Evolutionary conservation across 306 rosid species (phyloP), one percentile per base, ranked within the genome.

Genomic region (Lithocarpus polystachyus): DNA sequence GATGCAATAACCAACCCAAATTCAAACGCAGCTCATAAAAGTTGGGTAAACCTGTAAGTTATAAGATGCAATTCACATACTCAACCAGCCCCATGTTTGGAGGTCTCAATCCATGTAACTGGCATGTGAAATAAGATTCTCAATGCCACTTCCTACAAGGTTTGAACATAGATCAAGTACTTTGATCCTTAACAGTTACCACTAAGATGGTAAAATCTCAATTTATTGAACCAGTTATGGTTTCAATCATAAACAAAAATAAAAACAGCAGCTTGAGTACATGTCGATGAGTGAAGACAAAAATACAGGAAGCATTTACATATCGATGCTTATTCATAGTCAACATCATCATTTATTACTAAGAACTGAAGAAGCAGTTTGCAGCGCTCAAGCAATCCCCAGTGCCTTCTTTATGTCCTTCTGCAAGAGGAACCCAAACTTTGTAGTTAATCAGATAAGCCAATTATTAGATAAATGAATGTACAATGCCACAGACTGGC

Each of bases 361-460:
- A 65, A 19, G 9, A 33, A 51, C 68, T 33, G 76, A 65, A 64
- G 48, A 40, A 51, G 56, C 71, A 71, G 72, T 73, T 67, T 67
- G 76, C 61, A 35, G 20, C 64, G 51, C 68, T 67, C 73, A 77
- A 72, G 81, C 86, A 73, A 82, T 62, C 78, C 89, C 78, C 83
- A 89, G 55, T 83, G 83, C 72, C 75, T 89, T 89, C 86, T 85
- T 22, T 68, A 89, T 13, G 75, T 89, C 90, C 85, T 89, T 89
- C 93, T 89, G 88, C 86, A 87, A 56, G 45, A 75, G 24, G 79
- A 62, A 71, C 17, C 73, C 37, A 26, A 65, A 43, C 7, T 20
- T 37, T 19, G 15, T 71, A 61, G 70, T 6, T 8, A 5, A 14
- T 20, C 57, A 19, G 54, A 15, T 35, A 14, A 67, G 26, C 24